Evolutionary conservation across 208 protist species (phyloP).

Genomic region (Leishmania amazonensis): DNA sequence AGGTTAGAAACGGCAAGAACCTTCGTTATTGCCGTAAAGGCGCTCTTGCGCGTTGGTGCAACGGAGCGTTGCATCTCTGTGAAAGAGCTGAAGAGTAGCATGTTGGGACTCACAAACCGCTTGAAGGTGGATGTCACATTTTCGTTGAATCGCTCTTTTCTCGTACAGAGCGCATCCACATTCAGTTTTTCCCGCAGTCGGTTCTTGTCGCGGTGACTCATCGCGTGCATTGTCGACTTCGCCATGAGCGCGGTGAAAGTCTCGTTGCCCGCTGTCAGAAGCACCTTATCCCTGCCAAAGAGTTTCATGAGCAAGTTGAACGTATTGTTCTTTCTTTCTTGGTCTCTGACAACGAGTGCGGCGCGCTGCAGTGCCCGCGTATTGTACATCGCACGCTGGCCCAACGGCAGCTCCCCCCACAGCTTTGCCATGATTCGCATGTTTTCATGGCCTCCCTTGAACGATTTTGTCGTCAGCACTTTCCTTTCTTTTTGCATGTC

Average conservation of each 20-base stretch:
- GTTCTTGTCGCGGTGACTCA: slow-evolving; percentile 34
- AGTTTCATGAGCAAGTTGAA: slow-evolving; percentile 80
- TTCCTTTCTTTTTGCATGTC: slow-evolving; percentile 38
- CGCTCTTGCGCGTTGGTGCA: slow-evolving; percentile 56
- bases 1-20: slow-evolving; percentile 31
- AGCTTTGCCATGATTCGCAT: slow-evolving; percentile 48
- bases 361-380: slow-evolving; percentile 35
- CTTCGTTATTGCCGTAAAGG: slow-evolving; percentile 44
- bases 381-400: slow-evolving; percentile 48
- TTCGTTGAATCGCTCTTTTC: background rate
- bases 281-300: slow-evolving; percentile 33
- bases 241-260: slow-evolving; percentile 53
- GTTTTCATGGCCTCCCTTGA: slow-evolving; percentile 39
- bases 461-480: slow-evolving; percentile 35
- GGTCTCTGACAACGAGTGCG: slow-evolving; percentile 26
- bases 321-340: slow-evolving; percentile 48
- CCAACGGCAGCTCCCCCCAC: slow-evolving; percentile 37
- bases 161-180: slow-evolving; percentile 9
- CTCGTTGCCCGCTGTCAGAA: slow-evolving; percentile 51
- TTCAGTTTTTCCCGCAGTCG: slow-evolving; percentile 37
- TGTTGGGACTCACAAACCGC: slow-evolving; percentile 41
- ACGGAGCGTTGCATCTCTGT: slow-evolving; percentile 79
- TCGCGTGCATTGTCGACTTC: slow-evolving; percentile 46
- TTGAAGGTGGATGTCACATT: slow-evolving; percentile 2
- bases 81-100: slow-evolving; percentile 79